Base-by-base conservation (phyloP, 202 grass and related monocot genomes). In the Panicum virgatum region DNA sequence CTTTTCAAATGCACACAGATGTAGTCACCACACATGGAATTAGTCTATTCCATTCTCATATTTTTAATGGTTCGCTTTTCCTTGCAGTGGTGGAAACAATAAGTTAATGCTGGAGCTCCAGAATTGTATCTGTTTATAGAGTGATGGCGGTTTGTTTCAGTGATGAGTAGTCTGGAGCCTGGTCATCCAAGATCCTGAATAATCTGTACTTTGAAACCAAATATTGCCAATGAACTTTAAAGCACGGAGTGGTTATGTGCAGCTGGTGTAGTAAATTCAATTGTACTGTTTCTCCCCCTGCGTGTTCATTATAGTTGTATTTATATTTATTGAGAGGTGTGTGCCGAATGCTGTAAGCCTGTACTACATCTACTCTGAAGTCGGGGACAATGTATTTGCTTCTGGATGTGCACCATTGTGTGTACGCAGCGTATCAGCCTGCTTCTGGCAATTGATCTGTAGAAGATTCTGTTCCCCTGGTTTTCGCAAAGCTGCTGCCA, bases 41-140 rank as follows among this genome's bases (percentile, higher is more conserved):
- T 40, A 23, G 0, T 13, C 15, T 58, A 6, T 45, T 70, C 25
- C 0, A 6, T 59, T 76, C 26, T 7, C 8, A 54, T 10, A 12
- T 63, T 37, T 37, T 77, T 72, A 53, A 16, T 9, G 6, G 37
- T 32, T 82, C 38, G 7, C 19, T 81, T 73, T 32, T 86, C 25
- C 64, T 78, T 82, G 88, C 88, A 89, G 88, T 67, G 78, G 10
- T 42, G 50, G 47, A 89, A 67, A 62, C 50, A 82, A 86, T 78
- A 86, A 82, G 66, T 82, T 82, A 73, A 81, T 82, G 88, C 79
- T 82, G 83, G 83, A 82, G 66, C 83, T 66, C 78, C 78, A 85
- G 82, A 73, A 68, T 38, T 12, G 32, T 18, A 61, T 58, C 58
- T 86, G 78, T 89, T 82, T 82, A 78, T 89, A 86, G 63, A 58